Evolutionary conservation across 371 early-diverging fungal genomes (phyloP).

Genomic region (Rhizopus delemar): DNA sequence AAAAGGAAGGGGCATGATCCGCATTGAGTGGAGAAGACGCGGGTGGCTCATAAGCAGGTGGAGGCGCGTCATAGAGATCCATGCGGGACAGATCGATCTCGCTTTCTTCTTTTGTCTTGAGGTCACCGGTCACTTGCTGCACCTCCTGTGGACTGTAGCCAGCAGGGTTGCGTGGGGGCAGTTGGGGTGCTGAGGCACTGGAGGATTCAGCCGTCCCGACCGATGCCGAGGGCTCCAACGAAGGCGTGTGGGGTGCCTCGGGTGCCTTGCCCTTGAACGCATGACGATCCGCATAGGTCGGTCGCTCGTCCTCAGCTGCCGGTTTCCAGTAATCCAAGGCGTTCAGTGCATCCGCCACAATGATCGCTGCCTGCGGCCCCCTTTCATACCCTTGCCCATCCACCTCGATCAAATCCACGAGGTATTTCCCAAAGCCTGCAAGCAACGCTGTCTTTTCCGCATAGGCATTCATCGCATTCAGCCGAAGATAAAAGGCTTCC

Average conservation of each 20-base stretch:
- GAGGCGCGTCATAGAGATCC: slow-evolving; percentile 46
- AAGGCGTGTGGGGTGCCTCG: background rate
- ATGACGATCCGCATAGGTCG: slow-evolving; percentile 18
- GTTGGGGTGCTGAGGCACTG: slow-evolving; percentile 12
- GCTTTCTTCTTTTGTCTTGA: slow-evolving; percentile 24
- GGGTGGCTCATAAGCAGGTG: slow-evolving; percentile 37
- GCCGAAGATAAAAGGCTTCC: slow-evolving; percentile 53
- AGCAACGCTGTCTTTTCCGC: slow-evolving; percentile 47
- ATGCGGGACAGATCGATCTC: slow-evolving; percentile 26
- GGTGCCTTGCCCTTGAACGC: slow-evolving; percentile 23
- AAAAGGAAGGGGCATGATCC: slow-evolving; percentile 5
- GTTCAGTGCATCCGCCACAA: slow-evolving; percentile 42
- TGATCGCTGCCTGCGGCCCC: slow-evolving; percentile 36
- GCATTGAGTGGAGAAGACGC: slow-evolving; percentile 16
- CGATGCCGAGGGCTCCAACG: slow-evolving; percentile 20
- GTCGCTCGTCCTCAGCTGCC: slow-evolving; percentile 38
- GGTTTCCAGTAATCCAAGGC: slow-evolving; percentile 49
- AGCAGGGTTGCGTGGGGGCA: slow-evolving; percentile 11
- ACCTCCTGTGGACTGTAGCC: slow-evolving; percentile 22
- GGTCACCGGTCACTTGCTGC: slow-evolving; percentile 29
- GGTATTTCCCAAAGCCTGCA: slow-evolving; percentile 54
- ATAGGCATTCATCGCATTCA: slow-evolving; percentile 50
- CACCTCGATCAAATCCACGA: slow-evolving; percentile 46
- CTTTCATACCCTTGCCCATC: slow-evolving; percentile 41
- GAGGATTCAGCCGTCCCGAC: background rate